phyloP scores from a whole-genome alignment of 352 stramenopile species.

The Phytophthora quininea region DNA sequence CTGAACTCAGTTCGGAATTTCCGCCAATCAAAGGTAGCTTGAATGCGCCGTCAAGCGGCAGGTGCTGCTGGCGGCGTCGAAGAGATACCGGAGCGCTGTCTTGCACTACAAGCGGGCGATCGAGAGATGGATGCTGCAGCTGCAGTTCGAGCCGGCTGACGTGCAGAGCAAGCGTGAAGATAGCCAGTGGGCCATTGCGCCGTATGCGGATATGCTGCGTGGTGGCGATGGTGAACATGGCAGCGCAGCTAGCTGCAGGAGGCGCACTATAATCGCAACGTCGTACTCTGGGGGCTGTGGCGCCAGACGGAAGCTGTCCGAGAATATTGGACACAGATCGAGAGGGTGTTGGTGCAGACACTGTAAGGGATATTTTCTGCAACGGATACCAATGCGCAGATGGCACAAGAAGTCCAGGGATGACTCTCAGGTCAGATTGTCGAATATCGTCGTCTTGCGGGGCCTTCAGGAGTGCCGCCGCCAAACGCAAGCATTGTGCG shows the following conservation, averaged over 20 bases:
- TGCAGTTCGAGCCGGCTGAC: constrained; percentile 30
- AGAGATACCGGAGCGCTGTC: constrained; percentile 26
- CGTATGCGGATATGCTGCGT: constrained; percentile 47
- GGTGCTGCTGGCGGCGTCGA: constrained; percentile 37
- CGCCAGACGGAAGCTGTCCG: constrained; percentile 51
- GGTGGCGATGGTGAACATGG: constrained; percentile 62
- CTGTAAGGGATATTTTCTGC: constrained; percentile 1
- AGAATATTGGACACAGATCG: constrained; percentile 65
- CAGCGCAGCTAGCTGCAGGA: constrained; percentile 22
- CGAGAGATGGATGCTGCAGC: constrained; percentile 19
- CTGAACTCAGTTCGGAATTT: constrained; percentile 5
- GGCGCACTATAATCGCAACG: constrained; percentile 71
- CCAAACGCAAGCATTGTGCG: constrained; percentile 60
- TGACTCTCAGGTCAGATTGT: constrained; percentile 57
- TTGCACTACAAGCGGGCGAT: constrained; percentile 29
- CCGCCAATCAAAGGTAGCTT: no score
- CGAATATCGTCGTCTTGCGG: constrained; percentile 66
- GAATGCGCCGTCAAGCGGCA: constrained; percentile 4
- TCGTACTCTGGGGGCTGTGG: constrained; percentile 55
- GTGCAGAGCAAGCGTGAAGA: constrained; percentile 15
- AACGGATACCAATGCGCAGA: constrained; percentile 34
- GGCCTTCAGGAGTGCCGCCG: constrained; percentile 24
- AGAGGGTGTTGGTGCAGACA: constrained; percentile 78
- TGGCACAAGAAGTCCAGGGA: constrained; percentile 48
- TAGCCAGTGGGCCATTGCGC: constrained; percentile 32